These are phyloP conservation scores for Psilocybe cyanescens DNA, from an alignment of 768 basidiomycete genomes.

Conservation along the genomic window DNA sequence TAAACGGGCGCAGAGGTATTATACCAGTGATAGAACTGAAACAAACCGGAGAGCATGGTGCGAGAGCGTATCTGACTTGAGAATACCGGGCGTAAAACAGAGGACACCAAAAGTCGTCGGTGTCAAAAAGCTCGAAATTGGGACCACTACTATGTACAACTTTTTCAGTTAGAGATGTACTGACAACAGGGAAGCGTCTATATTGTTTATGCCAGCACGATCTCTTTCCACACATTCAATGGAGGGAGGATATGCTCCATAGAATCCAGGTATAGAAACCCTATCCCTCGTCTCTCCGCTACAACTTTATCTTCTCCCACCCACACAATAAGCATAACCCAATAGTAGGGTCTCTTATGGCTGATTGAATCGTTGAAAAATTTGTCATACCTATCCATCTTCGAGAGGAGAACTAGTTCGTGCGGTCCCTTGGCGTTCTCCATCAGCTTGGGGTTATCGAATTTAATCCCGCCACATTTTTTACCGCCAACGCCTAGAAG, in stretches of 20 bases:
- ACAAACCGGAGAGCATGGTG: no score
- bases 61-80: no score
- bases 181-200: no score
- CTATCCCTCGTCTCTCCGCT: constrained; percentile 6
- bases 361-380: neutral
- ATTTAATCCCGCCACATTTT: neutral
- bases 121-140: no score
- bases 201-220: neutral
- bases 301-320: neutral
- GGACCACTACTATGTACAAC: no score
- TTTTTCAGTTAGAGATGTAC: no score
- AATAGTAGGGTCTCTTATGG: neutral
- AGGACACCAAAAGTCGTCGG: no score
- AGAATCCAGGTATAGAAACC: constrained; percentile 2
- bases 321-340: constrained; percentile 10
- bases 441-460: neutral
- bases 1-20: no score
- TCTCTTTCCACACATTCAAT: constrained; percentile 5
- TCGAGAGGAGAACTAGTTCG: constrained; percentile 3
- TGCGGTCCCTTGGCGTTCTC: neutral
- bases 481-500: neutral
- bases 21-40: no score
- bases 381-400: neutral
- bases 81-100: no score
- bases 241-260: neutral